Conservation (phyloP, 352 stramenopile genomes). For the Globisporangium ultimum region DNA sequence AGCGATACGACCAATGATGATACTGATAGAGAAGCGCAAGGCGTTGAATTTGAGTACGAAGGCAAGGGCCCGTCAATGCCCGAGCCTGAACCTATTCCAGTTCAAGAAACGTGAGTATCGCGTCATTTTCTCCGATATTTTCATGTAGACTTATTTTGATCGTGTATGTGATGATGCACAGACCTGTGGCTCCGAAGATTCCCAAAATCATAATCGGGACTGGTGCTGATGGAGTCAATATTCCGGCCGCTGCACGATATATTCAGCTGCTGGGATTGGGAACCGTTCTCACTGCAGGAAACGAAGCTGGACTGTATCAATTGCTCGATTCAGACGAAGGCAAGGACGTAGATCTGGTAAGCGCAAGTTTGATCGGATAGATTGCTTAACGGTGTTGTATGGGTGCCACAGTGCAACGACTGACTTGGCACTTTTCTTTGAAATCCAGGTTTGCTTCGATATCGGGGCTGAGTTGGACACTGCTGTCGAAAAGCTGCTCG, state of each 20-base stretch:
- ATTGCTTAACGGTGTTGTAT: not conserved
- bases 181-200: constrained; percentile 41
- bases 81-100: not conserved
- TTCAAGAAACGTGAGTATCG: constrained; percentile 9
- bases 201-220: constrained; percentile 62
- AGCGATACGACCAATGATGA: constrained; percentile 19
- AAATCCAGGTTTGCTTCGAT: constrained; percentile 56
- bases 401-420: not conserved
- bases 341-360: constrained; percentile 48
- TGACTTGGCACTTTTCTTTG: not conserved
- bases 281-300: constrained; percentile 32
- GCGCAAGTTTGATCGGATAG: constrained; percentile 2
- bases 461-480: constrained; percentile 44
- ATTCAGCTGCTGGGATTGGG: constrained; percentile 69
- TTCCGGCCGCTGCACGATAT: constrained; percentile 54
- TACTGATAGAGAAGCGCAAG: constrained; percentile 21
- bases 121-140: not conserved
- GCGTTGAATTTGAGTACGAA: constrained; percentile 46
- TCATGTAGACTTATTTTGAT: not conserved
- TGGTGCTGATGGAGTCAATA: constrained; percentile 27
- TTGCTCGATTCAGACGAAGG: constrained; percentile 29
- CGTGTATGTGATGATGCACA: constrained; percentile 6
- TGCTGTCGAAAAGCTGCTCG: constrained; percentile 34
- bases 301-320: constrained; percentile 35
- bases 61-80: constrained; percentile 11